Evolutionary conservation across 768 basidiomycete genomes (phyloP).

Genomic region (Boletus sp.): DNA sequence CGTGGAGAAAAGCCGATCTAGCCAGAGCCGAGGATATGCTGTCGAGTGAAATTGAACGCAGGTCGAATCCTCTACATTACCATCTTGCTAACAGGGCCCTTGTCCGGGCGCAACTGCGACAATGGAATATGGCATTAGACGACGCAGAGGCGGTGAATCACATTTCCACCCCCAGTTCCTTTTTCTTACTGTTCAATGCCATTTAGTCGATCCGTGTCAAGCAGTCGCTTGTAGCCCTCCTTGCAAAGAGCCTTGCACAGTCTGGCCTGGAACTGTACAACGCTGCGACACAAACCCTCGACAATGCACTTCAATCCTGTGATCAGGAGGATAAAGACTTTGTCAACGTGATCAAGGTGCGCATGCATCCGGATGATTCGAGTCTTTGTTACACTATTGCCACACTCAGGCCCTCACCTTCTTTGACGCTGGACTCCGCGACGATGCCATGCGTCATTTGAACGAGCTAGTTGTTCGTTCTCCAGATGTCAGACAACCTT

Average conservation of each 20-base stretch:
- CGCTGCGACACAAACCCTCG: neutral
- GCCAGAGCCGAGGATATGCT: conserved; percentile 9
- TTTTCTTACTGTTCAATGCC: neutral
- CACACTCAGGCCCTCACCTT: conserved; percentile 9
- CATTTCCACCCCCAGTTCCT: neutral
- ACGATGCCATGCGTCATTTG: conserved; percentile 1
- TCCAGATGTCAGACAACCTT: neutral
- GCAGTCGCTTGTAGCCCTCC: conserved; percentile 6
- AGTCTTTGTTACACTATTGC: neutral
- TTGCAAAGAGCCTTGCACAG: conserved; percentile 8
- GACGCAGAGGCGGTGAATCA: conserved; percentile 12
- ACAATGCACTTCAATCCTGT: conserved; percentile 1
- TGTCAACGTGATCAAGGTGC: conserved; percentile 12
- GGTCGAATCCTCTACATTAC: neutral
- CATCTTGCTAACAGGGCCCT: conserved; percentile 16
- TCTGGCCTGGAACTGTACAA: neutral
- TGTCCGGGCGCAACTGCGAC: conserved; percentile 4
- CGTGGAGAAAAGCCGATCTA: conserved; percentile 9
- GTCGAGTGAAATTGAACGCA: conserved; percentile 14
- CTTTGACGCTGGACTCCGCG: conserved; percentile 2
- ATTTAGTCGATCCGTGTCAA: conserved; percentile 7
- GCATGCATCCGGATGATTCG: neutral
- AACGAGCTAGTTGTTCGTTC: neutral
- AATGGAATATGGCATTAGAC: conserved; percentile 12
- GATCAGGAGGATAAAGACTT: conserved; percentile 5